Evolutionary conservation across 768 basidiomycete species (phyloP).

Genomic region (Tylopilus subfusipes): DNA sequence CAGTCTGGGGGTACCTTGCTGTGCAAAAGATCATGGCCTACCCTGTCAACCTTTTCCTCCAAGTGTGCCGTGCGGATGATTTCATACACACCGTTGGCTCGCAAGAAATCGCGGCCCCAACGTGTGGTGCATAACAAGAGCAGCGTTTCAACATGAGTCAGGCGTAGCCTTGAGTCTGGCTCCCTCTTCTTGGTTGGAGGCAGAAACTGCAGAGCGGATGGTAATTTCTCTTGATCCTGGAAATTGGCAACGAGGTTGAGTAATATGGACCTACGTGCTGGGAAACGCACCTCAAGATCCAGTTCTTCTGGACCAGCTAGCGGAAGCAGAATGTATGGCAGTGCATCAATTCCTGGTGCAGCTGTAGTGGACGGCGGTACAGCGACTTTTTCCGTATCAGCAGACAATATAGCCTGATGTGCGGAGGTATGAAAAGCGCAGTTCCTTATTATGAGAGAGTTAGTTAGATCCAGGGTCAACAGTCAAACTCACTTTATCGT

Average conservation of each 20-base stretch:
- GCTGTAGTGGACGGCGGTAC: conserved; percentile 54
- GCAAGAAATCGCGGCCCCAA: conserved; percentile 80
- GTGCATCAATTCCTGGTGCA: conserved; percentile 77
- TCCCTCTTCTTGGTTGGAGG: conserved; percentile 84
- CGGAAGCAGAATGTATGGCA: conserved; percentile 84
- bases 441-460: conserved; percentile 50
- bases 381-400: conserved; percentile 54
- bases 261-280: not conserved
- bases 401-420: conserved; percentile 68
- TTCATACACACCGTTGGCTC: conserved; percentile 81
- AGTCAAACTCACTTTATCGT: conserved; percentile 68
- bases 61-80: conserved; percentile 77
- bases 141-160: conserved; percentile 86
- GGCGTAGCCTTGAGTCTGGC: conserved; percentile 65
- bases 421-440: conserved; percentile 67
- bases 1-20: not conserved
- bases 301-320: conserved; percentile 95
- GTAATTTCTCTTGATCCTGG: conserved; percentile 87
- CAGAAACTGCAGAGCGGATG: conserved; percentile 80
- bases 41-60: conserved; percentile 76
- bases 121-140: conserved; percentile 85
- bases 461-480: conserved; percentile 1
- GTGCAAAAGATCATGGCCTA: conserved; percentile 28
- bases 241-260: not conserved
- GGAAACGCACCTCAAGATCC: conserved; percentile 69